Evolutionary conservation across 164 flowering plant species (phyloP).

Genomic region (Cinnamomum chago): DNA sequence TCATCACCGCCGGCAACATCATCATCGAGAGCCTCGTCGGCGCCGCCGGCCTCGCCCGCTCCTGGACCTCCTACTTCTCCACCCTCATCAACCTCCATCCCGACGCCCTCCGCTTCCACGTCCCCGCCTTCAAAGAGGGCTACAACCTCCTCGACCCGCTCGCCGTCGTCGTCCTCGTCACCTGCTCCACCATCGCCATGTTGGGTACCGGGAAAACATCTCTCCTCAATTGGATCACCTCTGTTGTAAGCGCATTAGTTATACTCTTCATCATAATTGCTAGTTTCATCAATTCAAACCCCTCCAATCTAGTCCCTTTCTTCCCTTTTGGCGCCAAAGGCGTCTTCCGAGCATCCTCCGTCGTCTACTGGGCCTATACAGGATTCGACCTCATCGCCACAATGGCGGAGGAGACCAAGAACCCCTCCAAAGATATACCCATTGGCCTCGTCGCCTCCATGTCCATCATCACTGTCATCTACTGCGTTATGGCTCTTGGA

Average conservation of each 20-base stretch:
- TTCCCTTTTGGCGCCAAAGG: conserved; percentile 57
- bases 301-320: conserved; percentile 51
- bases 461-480: conserved; percentile 60
- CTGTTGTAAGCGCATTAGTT: conserved; percentile 30
- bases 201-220: conserved; percentile 53
- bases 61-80: conserved; percentile 73
- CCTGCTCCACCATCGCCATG: conserved; percentile 45
- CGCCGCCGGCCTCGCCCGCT: conserved; percentile 64
- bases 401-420: conserved; percentile 80
- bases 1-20: conserved; percentile 67
- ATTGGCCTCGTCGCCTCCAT: conserved; percentile 71
- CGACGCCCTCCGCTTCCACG: conserved; percentile 42
- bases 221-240: conserved; percentile 42
- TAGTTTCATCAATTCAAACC: conserved; percentile 43
- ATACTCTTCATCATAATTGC: conserved; percentile 43
- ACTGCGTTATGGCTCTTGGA: conserved; percentile 72
- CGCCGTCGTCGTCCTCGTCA: conserved; percentile 43
- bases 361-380: conserved; percentile 74
- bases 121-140: conserved; percentile 32
- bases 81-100: conserved; percentile 39
- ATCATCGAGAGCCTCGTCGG: conserved; percentile 66
- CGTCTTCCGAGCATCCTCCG: conserved; percentile 59
- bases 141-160: conserved; percentile 66
- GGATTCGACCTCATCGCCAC: conserved; percentile 86
- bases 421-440: conserved; percentile 69